phyloP scores from a whole-genome alignment of 106 monocot species.

The Dioscorea alata region DNA sequence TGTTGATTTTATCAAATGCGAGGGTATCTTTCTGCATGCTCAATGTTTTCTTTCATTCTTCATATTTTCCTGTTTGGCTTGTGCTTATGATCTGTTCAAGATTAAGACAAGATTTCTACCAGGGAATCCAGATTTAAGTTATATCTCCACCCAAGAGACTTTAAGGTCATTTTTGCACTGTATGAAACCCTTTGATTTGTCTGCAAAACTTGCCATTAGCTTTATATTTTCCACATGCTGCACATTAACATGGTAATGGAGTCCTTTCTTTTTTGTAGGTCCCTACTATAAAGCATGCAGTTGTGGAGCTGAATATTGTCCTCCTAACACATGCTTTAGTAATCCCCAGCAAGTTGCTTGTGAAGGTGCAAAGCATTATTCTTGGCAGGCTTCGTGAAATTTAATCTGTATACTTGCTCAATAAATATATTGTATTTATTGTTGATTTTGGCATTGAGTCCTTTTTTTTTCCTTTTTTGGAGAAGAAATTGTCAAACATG shows the following conservation, averaged over 20 bases:
- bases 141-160: conserved; percentile 73
- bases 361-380: conserved; percentile 91
- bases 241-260: too few relatives aligned
- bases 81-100: conserved; percentile 23
- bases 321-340: conserved; percentile 80
- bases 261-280: conserved; percentile 33
- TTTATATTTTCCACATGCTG: background rate
- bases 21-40: background rate
- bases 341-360: conserved; percentile 56
- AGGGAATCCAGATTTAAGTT: conserved; percentile 53
- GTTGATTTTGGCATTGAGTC: background rate
- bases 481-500: background rate
- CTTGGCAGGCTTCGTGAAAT: conserved; percentile 45
- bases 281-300: conserved; percentile 53
- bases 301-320: conserved; percentile 75
- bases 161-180: conserved; percentile 70
- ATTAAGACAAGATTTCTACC: conserved; percentile 73
- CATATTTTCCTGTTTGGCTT: background rate
- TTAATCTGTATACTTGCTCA: background rate
- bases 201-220: background rate
- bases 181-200: background rate
- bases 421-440: background rate
- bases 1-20: conserved; percentile 1
- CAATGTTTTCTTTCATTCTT: background rate
- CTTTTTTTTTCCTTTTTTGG: background rate